A percentile compares a stretch with the other conserved stretches of the same genome.
Conservation (phyloP, 2,329 filamentous ascomycete genomes). For the Aureobasidium sp. region DNA sequence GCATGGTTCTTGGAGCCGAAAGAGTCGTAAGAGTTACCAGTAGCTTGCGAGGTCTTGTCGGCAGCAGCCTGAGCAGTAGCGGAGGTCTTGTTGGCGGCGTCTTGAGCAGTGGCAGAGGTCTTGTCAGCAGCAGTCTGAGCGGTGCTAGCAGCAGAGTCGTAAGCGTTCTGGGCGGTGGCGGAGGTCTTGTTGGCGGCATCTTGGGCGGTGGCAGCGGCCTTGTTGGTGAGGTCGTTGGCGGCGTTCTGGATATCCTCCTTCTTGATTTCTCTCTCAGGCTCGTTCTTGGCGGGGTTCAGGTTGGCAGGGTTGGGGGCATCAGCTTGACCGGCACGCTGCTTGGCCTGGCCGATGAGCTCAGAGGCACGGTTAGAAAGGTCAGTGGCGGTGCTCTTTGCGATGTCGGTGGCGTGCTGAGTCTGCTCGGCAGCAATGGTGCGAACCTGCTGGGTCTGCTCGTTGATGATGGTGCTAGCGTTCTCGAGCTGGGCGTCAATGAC, state of each 20-base stretch:
- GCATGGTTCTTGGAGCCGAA: background rate
- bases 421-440: conserved; percentile 55
- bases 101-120: conserved; percentile 17
- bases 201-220: conserved; percentile 8
- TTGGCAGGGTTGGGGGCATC: conserved; percentile 19
- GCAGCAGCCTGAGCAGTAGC: background rate
- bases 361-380: conserved; percentile 56
- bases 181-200: conserved; percentile 8
- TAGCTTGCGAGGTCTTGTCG: conserved; percentile 14
- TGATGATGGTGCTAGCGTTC: conserved; percentile 47
- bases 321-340: conserved; percentile 24
- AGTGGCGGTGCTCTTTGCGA: conserved; percentile 52
- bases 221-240: conserved; percentile 17
- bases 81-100: background rate
- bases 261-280: conserved; percentile 16
- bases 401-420: conserved; percentile 50
- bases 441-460: conserved; percentile 53
- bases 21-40: conserved; percentile 12
- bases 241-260: conserved; percentile 21
- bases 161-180: conserved; percentile 1
- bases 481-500: conserved; percentile 55
- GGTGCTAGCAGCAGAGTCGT: background rate
- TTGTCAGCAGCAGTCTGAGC: conserved; percentile 1
- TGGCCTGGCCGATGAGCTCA: conserved; percentile 42
- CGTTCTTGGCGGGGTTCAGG: conserved; percentile 18